Evolutionary conservation across 2,329 filamentous ascomycete species (phyloP).

Genomic region (Aspergillus puulaauensis): DNA sequence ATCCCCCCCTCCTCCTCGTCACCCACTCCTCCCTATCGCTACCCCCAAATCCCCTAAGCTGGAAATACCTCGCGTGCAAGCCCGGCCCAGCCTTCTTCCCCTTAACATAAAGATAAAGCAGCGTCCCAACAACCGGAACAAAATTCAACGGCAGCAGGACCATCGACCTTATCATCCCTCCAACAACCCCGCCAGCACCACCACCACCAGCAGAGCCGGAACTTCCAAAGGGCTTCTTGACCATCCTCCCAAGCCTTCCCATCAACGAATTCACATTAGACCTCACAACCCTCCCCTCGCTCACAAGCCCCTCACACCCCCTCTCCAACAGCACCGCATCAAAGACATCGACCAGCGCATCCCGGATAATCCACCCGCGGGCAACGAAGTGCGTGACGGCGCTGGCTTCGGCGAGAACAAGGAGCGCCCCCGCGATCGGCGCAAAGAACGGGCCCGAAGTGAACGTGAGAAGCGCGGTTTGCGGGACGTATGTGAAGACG

Average conservation of each 20-base stretch:
- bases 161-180: constrained; percentile 70
- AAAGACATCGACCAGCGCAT: constrained; percentile 84
- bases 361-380: constrained; percentile 73
- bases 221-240: constrained; percentile 51
- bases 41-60: constrained; percentile 79
- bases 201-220: constrained; percentile 12
- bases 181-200: constrained; percentile 40
- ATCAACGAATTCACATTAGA: constrained; percentile 28
- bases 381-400: constrained; percentile 53
- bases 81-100: constrained; percentile 58
- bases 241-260: constrained; percentile 56
- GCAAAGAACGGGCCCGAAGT: constrained; percentile 74
- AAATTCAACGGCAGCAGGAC: constrained; percentile 91
- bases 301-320: constrained; percentile 63
- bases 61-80: constrained; percentile 72
- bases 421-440: constrained; percentile 59
- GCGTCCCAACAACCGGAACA: constrained; percentile 83
- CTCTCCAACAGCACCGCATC: constrained; percentile 66
- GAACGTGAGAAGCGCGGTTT: constrained; percentile 77
- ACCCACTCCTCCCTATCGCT: constrained; percentile 68
- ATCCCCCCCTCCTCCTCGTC: constrained; percentile 68
- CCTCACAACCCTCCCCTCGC: constrained; percentile 54
- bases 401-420: constrained; percentile 59
- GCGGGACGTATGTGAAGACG: constrained; percentile 79
- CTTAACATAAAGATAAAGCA: constrained; percentile 76